Evolutionary conservation across 257 asterid species (phyloP).

Genomic region (Avicennia marina): DNA sequence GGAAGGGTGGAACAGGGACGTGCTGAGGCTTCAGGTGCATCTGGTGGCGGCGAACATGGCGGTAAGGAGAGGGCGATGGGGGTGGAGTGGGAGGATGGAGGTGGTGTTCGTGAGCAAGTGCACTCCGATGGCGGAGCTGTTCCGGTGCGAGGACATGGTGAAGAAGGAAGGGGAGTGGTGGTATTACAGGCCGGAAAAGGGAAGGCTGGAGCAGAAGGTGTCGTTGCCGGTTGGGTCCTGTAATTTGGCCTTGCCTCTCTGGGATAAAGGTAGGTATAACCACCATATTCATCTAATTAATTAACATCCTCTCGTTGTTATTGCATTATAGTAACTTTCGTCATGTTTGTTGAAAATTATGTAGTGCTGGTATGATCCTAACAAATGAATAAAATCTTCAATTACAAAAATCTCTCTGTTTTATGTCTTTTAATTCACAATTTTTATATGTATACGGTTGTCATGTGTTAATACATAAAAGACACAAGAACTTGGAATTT

Average conservation of each 20-base stretch:
- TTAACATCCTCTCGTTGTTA: too few species aligned
- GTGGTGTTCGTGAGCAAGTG: slow-evolving; percentile 71
- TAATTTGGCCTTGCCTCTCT: slow-evolving; percentile 77
- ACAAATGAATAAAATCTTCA: too few species aligned
- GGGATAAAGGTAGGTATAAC: slow-evolving; percentile 70
- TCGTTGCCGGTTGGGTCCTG: slow-evolving; percentile 84
- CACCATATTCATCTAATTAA: too few species aligned
- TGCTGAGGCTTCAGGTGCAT: slow-evolving; percentile 76
- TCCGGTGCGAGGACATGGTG: slow-evolving; percentile 70
- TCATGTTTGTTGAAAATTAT: too few species aligned
- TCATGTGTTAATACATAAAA: too few species aligned
- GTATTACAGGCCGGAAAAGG: slow-evolving; percentile 51
- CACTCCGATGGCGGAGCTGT: slow-evolving; percentile 74
- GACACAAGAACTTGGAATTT: too few species aligned
- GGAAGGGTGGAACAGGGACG: slow-evolving; percentile 76
- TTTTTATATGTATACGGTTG: too few species aligned
- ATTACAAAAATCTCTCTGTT: too few species aligned
- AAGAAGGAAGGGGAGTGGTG: slow-evolving; percentile 82
- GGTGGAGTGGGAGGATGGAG: slow-evolving; percentile 43
- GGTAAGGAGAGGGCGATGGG: slow-evolving; percentile 52
- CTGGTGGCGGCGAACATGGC: slow-evolving; percentile 60
- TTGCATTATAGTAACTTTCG: too few species aligned
- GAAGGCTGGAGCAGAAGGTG: slow-evolving; percentile 55
- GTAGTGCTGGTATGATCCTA: too few species aligned
- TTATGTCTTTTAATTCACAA: too few species aligned